These are phyloP conservation scores for Mortierella sp. DNA, from an alignment of 371 early-diverging fungal genomes.

Conservation along the genomic window DNA sequence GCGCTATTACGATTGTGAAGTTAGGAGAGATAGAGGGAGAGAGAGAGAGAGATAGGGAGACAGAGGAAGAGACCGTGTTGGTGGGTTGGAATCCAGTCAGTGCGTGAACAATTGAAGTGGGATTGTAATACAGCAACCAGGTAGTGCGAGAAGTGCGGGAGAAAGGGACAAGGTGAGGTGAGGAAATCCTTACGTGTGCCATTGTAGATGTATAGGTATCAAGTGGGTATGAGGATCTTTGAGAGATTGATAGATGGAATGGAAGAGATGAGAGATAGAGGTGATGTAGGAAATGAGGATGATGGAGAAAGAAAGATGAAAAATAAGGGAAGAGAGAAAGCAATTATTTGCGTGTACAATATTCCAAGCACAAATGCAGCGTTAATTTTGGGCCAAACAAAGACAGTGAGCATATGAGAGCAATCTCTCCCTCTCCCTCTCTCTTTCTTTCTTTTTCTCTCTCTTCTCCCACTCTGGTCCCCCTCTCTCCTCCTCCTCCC, in stretches of 20 bases:
- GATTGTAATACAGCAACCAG: neutral
- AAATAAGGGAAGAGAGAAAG: slow-evolving; percentile 1
- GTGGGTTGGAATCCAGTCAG: neutral
- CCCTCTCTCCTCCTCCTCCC: neutral
- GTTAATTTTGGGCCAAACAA: neutral
- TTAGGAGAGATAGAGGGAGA: neutral
- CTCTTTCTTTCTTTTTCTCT: neutral
- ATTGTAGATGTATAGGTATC: slow-evolving; percentile 15
- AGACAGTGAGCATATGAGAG: slow-evolving; percentile 18
- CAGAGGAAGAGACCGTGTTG: neutral
- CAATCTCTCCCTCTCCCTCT: slow-evolving; percentile 5
- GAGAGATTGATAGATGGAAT: neutral
- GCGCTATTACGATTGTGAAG: slow-evolving; percentile 30
- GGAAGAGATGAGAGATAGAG: slow-evolving; percentile 5
- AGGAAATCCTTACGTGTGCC: slow-evolving; percentile 30
- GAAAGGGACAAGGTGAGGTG: neutral
- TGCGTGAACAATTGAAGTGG: neutral
- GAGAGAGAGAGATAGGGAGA: neutral
- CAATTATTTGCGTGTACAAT: slow-evolving; percentile 2
- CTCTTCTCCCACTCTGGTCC: neutral
- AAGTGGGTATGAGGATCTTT: neutral
- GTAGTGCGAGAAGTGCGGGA: neutral
- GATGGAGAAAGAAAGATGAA: slow-evolving; percentile 4
- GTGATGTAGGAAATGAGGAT: slow-evolving; percentile 4
- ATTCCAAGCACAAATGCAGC: neutral